A percentile compares a stretch with the other conserved stretches of the same genome.
Evolutionary conservation across 805 yeast species (phyloP).

Genomic region (Clavispora phyllophila): DNA sequence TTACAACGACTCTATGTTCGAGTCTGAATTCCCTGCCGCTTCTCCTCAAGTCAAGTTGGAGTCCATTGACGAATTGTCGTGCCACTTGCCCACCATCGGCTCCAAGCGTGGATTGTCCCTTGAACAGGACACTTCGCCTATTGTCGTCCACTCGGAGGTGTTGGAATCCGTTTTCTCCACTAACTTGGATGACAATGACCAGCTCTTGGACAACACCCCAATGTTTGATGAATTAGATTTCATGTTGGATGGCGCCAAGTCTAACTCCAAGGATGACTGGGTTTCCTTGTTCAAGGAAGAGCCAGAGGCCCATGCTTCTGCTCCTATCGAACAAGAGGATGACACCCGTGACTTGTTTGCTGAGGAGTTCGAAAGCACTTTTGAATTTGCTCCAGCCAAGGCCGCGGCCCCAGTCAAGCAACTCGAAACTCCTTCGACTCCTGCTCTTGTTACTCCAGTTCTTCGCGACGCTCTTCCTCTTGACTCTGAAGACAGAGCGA

Average conservation of each 20-base stretch:
- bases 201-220: conserved; percentile 36
- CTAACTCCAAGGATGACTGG: conserved; percentile 49
- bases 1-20: conserved; percentile 13
- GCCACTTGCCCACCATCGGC: conserved; percentile 21
- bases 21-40: conserved; percentile 8
- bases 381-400: conserved; percentile 12
- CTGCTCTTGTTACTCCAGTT: conserved; percentile 12
- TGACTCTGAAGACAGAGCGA: conserved; percentile 2
- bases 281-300: conserved; percentile 49
- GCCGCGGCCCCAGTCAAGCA: conserved; percentile 22
- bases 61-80: conserved; percentile 20
- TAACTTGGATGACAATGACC: conserved; percentile 36
- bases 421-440: conserved; percentile 21
- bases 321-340: conserved; percentile 10
- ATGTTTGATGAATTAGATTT: conserved; percentile 55
- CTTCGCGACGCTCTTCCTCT: conserved; percentile 1
- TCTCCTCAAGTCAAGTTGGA: conserved; percentile 16
- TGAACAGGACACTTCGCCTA: conserved; percentile 32
- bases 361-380: conserved; percentile 15
- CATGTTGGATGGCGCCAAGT: conserved; percentile 35
- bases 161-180: conserved; percentile 47
- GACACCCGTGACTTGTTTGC: conserved; percentile 19
- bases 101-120: conserved; percentile 9
- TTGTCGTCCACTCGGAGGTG: conserved; percentile 48
- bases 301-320: background rate